Conservation (phyloP, 768 basidiomycete species). For the Tricholoma furcatifolium region DNA sequence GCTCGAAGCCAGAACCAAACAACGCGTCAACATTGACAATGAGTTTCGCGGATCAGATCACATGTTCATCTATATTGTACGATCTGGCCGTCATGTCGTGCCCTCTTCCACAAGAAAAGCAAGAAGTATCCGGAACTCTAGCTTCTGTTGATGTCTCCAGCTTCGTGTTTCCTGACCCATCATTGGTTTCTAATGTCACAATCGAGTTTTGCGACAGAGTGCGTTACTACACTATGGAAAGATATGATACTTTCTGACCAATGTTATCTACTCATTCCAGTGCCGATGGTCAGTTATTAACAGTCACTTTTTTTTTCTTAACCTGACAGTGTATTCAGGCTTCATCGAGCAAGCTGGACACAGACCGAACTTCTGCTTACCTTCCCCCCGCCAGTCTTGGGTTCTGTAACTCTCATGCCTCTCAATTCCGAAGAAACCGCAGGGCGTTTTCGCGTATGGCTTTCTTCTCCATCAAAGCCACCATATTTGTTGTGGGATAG, state of each 20-base stretch:
- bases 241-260: not conserved
- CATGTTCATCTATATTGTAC: conserved; percentile 18
- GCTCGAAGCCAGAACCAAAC: conserved; percentile 32
- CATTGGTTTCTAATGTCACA: conserved; percentile 51
- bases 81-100: not conserved
- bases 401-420: conserved; percentile 70
- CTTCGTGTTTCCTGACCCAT: conserved; percentile 53
- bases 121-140: not conserved
- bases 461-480: conserved; percentile 39
- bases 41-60: conserved; percentile 23
- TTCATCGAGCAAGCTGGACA: conserved; percentile 91
- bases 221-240: conserved; percentile 35
- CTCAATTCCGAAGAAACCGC: conserved; percentile 78
- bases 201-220: conserved; percentile 95
- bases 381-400: conserved; percentile 77
- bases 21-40: conserved; percentile 53
- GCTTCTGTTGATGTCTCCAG: conserved; percentile 42
- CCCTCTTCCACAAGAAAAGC: conserved; percentile 1
- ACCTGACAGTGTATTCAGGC: conserved; percentile 45
- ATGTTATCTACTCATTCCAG: conserved; percentile 30
- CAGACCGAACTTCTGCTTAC: conserved; percentile 91
- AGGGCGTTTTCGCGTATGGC: conserved; percentile 91
- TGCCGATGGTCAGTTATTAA: conserved; percentile 71
- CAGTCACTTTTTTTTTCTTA: not conserved
- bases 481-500: conserved; percentile 80